Conservation (phyloP, 441 rosid genomes). For the Oxalis stricta region DNA sequence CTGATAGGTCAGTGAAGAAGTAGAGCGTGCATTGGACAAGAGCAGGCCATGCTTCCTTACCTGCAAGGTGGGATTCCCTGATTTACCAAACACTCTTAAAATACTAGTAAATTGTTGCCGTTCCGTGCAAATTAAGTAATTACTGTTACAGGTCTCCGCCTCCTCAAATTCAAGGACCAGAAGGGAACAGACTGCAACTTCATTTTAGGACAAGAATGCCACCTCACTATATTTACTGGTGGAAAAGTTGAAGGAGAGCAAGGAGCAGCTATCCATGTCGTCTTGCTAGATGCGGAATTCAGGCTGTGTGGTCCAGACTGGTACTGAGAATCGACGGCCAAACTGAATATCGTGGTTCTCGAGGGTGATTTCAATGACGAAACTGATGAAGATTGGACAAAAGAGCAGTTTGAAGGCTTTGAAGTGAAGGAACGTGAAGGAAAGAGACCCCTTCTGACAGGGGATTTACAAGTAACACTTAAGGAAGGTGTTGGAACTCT, state of each 20-base stretch:
- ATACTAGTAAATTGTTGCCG: too few relatives aligned
- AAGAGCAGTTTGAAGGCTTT: constrained; percentile 68
- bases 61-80: constrained; percentile 43
- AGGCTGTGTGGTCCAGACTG: constrained; percentile 51
- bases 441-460: constrained; percentile 81
- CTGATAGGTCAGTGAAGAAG: constrained; percentile 91
- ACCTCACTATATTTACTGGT: constrained; percentile 87
- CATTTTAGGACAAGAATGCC: constrained; percentile 84
- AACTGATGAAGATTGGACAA: constrained; percentile 65
- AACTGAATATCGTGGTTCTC: constrained; percentile 68
- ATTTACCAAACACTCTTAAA: too few relatives aligned
- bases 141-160: constrained; percentile 32
- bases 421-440: constrained; percentile 94
- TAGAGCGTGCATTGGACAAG: constrained; percentile 88
- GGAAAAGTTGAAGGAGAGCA: constrained; percentile 98
- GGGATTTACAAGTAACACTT: constrained; percentile 66
- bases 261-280: constrained; percentile 79
- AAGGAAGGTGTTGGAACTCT: constrained; percentile 95
- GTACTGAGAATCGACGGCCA: constrained; percentile 68
- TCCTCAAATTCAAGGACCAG: constrained; percentile 53
- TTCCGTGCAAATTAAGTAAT: neutral
- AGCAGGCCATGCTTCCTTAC: constrained; percentile 44
- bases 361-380: constrained; percentile 90
- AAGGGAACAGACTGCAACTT: constrained; percentile 63
- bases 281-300: constrained; percentile 51